These are phyloP conservation scores for Fusarium gaditjirri DNA, from an alignment of 2,329 filamentous ascomycete genomes.

Conservation along the genomic window DNA sequence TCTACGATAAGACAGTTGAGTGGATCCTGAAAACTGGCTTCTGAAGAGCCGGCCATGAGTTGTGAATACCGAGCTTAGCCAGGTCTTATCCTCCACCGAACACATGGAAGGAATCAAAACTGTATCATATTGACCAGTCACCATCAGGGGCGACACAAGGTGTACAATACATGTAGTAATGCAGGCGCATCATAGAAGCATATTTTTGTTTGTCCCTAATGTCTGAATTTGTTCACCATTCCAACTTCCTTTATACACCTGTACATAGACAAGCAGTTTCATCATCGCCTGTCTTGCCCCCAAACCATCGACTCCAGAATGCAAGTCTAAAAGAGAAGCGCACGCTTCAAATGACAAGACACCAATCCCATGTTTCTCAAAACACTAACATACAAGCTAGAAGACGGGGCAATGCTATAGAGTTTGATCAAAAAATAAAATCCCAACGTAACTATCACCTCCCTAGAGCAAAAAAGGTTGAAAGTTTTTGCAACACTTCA, in stretches of 20 bases:
- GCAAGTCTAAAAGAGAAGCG: constrained; percentile 45
- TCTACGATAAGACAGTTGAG: constrained; percentile 44
- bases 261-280: constrained; percentile 34
- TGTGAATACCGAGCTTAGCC: neutral
- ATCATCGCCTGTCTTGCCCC: constrained; percentile 35
- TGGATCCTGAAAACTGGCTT: constrained; percentile 52
- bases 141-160: constrained; percentile 34
- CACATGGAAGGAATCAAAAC: constrained; percentile 27
- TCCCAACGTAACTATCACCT: constrained; percentile 53
- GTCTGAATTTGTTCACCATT: constrained; percentile 42
- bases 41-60: constrained; percentile 28
- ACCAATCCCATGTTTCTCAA: constrained; percentile 41
- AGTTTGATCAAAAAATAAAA: constrained; percentile 36
- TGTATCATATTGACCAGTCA: constrained; percentile 45
- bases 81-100: neutral
- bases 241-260: constrained; percentile 42
- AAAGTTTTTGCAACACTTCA: constrained; percentile 74
- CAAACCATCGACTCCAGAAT: constrained; percentile 46
- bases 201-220: constrained; percentile 39
- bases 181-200: constrained; percentile 39
- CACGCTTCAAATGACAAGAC: constrained; percentile 44
- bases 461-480: constrained; percentile 62
- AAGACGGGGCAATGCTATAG: constrained; percentile 25
- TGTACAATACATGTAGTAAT: constrained; percentile 48
- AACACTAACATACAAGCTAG: constrained; percentile 47